Base-by-base conservation (phyloP, 495 filamentous ascomycete species). In the Ramalina peruviana region DNA sequence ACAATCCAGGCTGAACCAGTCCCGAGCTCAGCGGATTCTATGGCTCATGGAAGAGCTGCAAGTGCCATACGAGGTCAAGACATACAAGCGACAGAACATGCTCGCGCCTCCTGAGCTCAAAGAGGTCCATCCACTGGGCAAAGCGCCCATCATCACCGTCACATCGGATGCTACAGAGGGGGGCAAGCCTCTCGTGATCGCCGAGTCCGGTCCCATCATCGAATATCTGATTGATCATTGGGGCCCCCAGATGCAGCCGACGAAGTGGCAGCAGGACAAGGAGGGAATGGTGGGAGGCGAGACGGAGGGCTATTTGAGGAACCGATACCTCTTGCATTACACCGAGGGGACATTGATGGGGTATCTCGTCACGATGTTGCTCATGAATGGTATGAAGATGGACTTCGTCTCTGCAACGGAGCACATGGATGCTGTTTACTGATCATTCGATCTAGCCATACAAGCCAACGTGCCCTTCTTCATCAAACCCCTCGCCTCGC, bases 31-130 rank as follows among this genome's bases (percentile, higher is more conserved):
- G 53, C 81, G 87, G 42, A 84, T 94, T 54, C 71, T 90, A 40
- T 94, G 86, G 87, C 79, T 96, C 38, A 77, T 95, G 45, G 84
- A 92, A 64, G 88, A 92, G 55, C 78, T 92, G 47, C 68, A 77
- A n/a, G 47, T 94, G 25, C 66, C 79, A 43, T 95, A 90, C 67
- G 75, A 85, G 46, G 63, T 95, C 46, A 77, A 86, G 55, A 75
- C 75, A 43, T 92, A 79, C 74, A 79, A 82, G 53, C 82, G 88
- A 37, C 51, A 67, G 21, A 63, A 79, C 57, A 65, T 68, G 64
- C 64, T 82, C 7, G 89, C 89, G 0, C 86, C 87, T 0, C 58
- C 70, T 0, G 82, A 82, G 52, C 71, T 93, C 27, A 81, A 85
- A 59, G 64, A 85, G 38, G 63, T 94, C 17, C 89, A 96, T 61